These are phyloP conservation scores for Cyclanthera cordifolia DNA, from an alignment of 306 rosid genomes.

Conservation along the genomic window DNA sequence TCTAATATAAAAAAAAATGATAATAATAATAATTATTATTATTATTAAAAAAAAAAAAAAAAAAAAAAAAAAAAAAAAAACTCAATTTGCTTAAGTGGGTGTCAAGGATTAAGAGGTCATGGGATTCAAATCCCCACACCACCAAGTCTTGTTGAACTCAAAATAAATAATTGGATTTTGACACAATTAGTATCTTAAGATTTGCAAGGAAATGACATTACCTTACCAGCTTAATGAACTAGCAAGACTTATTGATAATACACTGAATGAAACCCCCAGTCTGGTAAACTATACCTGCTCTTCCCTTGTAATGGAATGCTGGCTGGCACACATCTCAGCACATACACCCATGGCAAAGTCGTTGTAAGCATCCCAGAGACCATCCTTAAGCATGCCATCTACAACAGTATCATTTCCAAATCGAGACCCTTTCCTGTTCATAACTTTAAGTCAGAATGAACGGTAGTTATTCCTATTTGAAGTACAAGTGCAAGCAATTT, in stretches of 20 bases:
- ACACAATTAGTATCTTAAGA: neutral
- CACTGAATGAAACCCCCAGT: neutral
- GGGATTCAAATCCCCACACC: too few species aligned
- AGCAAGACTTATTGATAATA: neutral
- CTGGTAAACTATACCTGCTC: constrained; percentile 53
- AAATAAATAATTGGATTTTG: neutral
- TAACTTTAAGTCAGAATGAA: constrained; percentile 12
- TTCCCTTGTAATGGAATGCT: constrained; percentile 54
- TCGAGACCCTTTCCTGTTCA: constrained; percentile 72
- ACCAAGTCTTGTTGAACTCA: too few species aligned
- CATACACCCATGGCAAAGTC: constrained; percentile 82
- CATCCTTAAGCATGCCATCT: constrained; percentile 90
- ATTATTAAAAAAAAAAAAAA: too few species aligned
- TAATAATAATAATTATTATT: too few species aligned
- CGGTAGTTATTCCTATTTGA: neutral
- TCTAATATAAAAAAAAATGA: too few species aligned
- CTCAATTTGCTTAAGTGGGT: too few species aligned
- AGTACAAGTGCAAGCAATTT: neutral
- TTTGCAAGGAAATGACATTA: neutral
- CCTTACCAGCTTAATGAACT: neutral
- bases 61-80: too few species aligned
- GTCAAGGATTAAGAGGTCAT: too few species aligned
- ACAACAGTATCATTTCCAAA: constrained; percentile 71
- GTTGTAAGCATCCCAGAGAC: constrained; percentile 94
- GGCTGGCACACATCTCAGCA: constrained; percentile 74